These are phyloP conservation scores for Mycothermus thermophilus DNA, from an alignment of 495 filamentous ascomycete genomes.

Conservation along the genomic window DNA sequence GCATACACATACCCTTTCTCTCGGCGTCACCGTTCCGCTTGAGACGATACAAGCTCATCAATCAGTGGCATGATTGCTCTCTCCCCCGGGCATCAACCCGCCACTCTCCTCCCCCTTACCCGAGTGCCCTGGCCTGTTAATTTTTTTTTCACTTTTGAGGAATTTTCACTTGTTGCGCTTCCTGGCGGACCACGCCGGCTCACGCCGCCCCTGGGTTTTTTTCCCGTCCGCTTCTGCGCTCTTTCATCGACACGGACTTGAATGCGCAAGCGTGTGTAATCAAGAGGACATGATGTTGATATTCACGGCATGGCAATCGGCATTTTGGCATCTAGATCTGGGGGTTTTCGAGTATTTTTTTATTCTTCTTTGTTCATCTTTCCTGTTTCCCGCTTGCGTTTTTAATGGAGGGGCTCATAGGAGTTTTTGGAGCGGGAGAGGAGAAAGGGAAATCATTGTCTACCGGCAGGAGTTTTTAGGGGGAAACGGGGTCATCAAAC, in stretches of 20 bases:
- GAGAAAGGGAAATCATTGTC: conserved; percentile 21
- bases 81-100: too few relatives aligned
- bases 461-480: conserved; percentile 6
- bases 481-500: conserved; percentile 8
- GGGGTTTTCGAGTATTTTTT: conserved; percentile 19
- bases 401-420: conserved; percentile 18
- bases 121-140: too few relatives aligned
- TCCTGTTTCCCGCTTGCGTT: conserved; percentile 13
- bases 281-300: conserved; percentile 38
- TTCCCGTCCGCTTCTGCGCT: too few relatives aligned
- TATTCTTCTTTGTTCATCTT: conserved; percentile 6
- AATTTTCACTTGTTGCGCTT: too few relatives aligned
- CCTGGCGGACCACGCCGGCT: too few relatives aligned
- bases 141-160: too few relatives aligned
- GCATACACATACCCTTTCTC: too few relatives aligned
- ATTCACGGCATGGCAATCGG: conserved; percentile 41
- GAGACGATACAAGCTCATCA: too few relatives aligned
- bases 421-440: conserved; percentile 33
- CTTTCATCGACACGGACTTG: conserved; percentile 6
- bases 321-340: conserved; percentile 40
- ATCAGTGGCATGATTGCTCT: too few relatives aligned
- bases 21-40: too few relatives aligned
- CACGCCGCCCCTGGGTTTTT: too few relatives aligned
- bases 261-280: conserved; percentile 31
- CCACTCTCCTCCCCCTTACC: too few relatives aligned